These are phyloP conservation scores for Amauroascus niger DNA, from an alignment of 2,329 filamentous ascomycete genomes.

Conservation along the genomic window DNA sequence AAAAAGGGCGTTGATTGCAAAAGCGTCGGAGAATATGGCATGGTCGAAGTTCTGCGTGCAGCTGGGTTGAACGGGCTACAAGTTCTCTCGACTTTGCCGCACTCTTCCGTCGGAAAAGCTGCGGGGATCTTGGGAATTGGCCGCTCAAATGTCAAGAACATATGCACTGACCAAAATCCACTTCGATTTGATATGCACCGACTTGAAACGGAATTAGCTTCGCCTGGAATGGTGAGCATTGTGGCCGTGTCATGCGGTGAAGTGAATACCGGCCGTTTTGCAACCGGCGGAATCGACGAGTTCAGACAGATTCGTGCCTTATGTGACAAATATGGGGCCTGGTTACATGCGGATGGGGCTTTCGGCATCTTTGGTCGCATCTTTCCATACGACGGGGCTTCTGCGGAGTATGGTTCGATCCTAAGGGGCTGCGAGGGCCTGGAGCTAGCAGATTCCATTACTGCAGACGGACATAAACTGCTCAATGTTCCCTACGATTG, in stretches of 20 bases:
- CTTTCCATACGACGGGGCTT: slow-evolving; percentile 41
- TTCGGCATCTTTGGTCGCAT: slow-evolving; percentile 74
- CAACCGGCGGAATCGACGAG: slow-evolving; percentile 49
- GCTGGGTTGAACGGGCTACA: slow-evolving; percentile 60
- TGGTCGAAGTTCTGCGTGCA: slow-evolving; percentile 55
- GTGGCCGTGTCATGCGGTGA: slow-evolving; percentile 76
- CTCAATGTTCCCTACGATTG: slow-evolving; percentile 92
- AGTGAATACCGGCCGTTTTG: slow-evolving; percentile 80
- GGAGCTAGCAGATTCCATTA: slow-evolving; percentile 77
- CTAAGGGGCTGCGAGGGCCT: slow-evolving; percentile 51
- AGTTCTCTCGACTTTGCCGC: slow-evolving; percentile 68
- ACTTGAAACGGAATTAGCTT: slow-evolving; percentile 52
- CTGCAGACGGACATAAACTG: slow-evolving; percentile 81
- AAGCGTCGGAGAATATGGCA: slow-evolving; percentile 58
- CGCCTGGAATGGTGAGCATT: slow-evolving; percentile 54
- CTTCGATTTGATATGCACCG: slow-evolving; percentile 61
- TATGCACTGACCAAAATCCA: slow-evolving; percentile 45
- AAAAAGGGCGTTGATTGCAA: slow-evolving; percentile 22
- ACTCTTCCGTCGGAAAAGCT: slow-evolving; percentile 77
- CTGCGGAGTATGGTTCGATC: slow-evolving; percentile 46
- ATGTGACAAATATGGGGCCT: slow-evolving; percentile 64
- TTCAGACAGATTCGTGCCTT: slow-evolving; percentile 55
- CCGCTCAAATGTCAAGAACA: slow-evolving; percentile 53
- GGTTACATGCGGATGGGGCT: slow-evolving; percentile 85
- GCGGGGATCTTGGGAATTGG: slow-evolving; percentile 75